Conservation (phyloP, 108 stramenopile genomes). For the Cyclotella distinguenda region DNA sequence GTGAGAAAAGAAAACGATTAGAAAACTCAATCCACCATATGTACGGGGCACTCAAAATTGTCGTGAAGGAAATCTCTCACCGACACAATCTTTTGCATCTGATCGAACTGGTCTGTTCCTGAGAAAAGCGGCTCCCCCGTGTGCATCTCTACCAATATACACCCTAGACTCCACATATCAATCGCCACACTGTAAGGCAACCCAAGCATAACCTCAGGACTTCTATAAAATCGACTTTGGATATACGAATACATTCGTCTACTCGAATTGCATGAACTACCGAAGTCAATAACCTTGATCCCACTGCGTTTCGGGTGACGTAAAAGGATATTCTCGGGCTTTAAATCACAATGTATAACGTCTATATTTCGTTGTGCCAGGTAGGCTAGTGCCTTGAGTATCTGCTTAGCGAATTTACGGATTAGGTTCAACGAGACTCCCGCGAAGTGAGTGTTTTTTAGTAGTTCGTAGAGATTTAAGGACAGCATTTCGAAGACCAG, state of each 20-base stretch:
- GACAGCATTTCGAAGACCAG: slow-evolving; percentile 98
- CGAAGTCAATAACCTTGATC: slow-evolving; percentile 98
- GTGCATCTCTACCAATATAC: slow-evolving; percentile 98
- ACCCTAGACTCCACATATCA: slow-evolving; percentile 99
- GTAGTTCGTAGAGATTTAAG: slow-evolving; percentile 95
- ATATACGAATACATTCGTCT: slow-evolving; percentile 97
- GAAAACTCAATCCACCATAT: not conserved
- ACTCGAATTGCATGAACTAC: slow-evolving; percentile 89
- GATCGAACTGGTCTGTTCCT: slow-evolving; percentile 95
- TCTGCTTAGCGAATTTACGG: slow-evolving; percentile 97
- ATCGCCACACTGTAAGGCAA: slow-evolving; percentile 93
- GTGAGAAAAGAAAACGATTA: not conserved
- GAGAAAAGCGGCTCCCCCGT: slow-evolving; percentile 98
- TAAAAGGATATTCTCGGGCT: slow-evolving; percentile 98
- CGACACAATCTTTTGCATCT: slow-evolving; percentile 94
- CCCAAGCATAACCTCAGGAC: slow-evolving; percentile 98
- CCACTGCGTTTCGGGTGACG: slow-evolving; percentile 92
- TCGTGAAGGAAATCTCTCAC: slow-evolving; percentile 49
- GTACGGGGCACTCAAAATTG: not conserved
- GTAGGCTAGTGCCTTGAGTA: slow-evolving; percentile 89
- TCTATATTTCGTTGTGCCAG: slow-evolving; percentile 89
- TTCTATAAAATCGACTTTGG: slow-evolving; percentile 97
- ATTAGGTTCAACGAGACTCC: slow-evolving; percentile 96
- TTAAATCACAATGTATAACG: slow-evolving; percentile 98
- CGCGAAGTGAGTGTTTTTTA: slow-evolving; percentile 94